Evolutionary conservation across 192 early-diverging fungal genomes (phyloP), one percentile per base, ranked within the genome.

Genomic region (Umbelopsis ramanniana): DNA sequence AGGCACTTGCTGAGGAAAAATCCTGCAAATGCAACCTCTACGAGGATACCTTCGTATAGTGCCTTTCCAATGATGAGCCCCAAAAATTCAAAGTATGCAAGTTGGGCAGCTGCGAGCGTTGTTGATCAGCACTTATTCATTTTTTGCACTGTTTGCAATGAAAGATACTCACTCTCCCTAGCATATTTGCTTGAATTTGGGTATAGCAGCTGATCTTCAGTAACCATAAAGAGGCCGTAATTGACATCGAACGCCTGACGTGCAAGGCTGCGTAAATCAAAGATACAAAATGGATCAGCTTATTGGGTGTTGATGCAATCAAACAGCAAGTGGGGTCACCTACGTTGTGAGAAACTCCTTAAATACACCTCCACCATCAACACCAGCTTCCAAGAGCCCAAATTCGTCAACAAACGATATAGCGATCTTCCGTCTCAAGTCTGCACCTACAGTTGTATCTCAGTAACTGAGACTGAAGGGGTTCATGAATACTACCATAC

Each of bases 301-400:
- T 43, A 4, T 43, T 43, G 40, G 40, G 11, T 43, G 40, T 43
- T 11, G 6, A 43, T 66, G 0, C 17, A n/a, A 19, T 35, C 3
- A 1, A 43, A 43, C 40, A 43, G 40, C 40, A 43, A 24, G 35
- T 24, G 43, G 12, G n/a, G 14, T 24, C 24, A 79, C 83, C 69
- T 87, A 89, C 76, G 82, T 72, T 8, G 93, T 97, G 45, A 99
- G 80, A 72, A 99, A 99, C 80, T 99, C 97, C 53, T 99, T 99
- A 76, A 99, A 99, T 12, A 99, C 90, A 43, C 97, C 96, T 35
- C 96, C 95, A 55, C 97, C 97, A 76, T 99, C 97, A 71, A 98
- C 93, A 1, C 97, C 97, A 12, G 93, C 94, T 74, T 99, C 97
- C 12, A 76, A 78, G 37, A 95, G 79, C 0, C 95, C 95, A 70